Percentiles rank a stretch among this genome's conserved stretches.
These are phyloP conservation scores for Leucocoprinus leucothites DNA, from an alignment of 768 basidiomycete genomes.

Conservation along the genomic window DNA sequence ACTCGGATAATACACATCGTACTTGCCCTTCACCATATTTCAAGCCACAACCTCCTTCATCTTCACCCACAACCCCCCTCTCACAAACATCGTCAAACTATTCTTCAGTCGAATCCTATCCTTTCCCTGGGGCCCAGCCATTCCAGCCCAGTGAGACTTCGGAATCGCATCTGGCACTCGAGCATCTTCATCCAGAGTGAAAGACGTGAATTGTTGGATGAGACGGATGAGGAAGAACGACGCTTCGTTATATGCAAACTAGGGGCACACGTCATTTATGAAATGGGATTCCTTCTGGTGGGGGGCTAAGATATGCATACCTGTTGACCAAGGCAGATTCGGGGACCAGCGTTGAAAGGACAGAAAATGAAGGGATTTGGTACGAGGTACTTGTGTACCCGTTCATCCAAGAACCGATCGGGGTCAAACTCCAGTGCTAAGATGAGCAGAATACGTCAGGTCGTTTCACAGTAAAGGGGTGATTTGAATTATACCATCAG, in stretches of 20 bases:
- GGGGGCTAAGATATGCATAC: constrained; percentile 24
- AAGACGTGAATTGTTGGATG: constrained; percentile 44
- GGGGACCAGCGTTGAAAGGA: constrained; percentile 37
- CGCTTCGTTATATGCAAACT: constrained; percentile 55
- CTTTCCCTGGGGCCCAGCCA: constrained; percentile 30
- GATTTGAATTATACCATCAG: not conserved
- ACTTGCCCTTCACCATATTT: too few relatives aligned
- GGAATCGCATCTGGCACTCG: constrained; percentile 34
- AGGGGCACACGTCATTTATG: constrained; percentile 17
- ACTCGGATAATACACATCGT: too few relatives aligned
- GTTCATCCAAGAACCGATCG: constrained; percentile 53
- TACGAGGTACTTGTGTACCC: constrained; percentile 39
- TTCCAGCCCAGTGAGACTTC: constrained; percentile 38
- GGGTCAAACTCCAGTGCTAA: constrained; percentile 48
- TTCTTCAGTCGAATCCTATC: constrained; percentile 31
- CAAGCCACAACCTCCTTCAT: not conserved
- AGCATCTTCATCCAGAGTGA: constrained; percentile 35
- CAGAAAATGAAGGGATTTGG: constrained; percentile 38
- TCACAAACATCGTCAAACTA: not conserved
- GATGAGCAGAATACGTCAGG: not conserved
- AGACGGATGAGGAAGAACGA: constrained; percentile 54
- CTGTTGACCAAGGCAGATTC: constrained; percentile 36
- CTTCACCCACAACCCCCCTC: not conserved
- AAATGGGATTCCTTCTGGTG: not conserved
- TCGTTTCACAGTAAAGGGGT: not conserved